Base-by-base conservation (phyloP, 1,284 basidiomycete genomes). In the Marasmius oreades region DNA sequence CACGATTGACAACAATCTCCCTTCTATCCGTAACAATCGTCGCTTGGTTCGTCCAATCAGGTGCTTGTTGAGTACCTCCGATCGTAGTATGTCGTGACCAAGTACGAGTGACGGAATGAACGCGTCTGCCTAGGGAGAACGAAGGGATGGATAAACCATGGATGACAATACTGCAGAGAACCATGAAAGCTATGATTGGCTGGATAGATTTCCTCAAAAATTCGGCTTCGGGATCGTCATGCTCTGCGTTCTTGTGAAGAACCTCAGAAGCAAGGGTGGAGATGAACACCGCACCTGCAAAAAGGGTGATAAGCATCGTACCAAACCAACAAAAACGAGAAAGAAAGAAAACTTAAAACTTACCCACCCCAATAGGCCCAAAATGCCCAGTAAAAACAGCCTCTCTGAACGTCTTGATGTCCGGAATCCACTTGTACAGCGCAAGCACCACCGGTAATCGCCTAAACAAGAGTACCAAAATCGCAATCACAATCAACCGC, bases 131-230 rank as follows among this genome's bases (percentile, higher is more conserved):
- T 28, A 97, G 84, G 24, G 93, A 92, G 77, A 97, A 95, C 70
- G 90, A 90, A 0, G 95, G 93, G 62, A 98, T 96, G 20, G 92
- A 95, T 5, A 98, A 77, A 6, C 95, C 95, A 67, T 98, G 93
- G 26, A 90, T 84, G 16, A 87, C 78, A 58, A 96, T 90, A 0
- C 92, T 95, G 62, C 85, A 86, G 1, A 98, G 78, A 2, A 98
- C 95, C 79, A 97, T 86, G 72, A 96, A 96, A 0, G 90, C 86
- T 10, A 93, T 90, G 58, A 98, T 89, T 0, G 95, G 95, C 66
- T 94, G 90, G 55, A 97, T 93, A 2, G 85, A 78, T 16, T 85
- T 77, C 1, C 84, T 79, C 14, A 97, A 77, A 12, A 90, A 69
- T 59, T 89, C 81, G 5, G 83, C 76, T 68, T 91, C 86, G 24